These are phyloP conservation scores for Fusarium musae DNA, from an alignment of 2,329 filamentous ascomycete genomes.

Conservation along the genomic window DNA sequence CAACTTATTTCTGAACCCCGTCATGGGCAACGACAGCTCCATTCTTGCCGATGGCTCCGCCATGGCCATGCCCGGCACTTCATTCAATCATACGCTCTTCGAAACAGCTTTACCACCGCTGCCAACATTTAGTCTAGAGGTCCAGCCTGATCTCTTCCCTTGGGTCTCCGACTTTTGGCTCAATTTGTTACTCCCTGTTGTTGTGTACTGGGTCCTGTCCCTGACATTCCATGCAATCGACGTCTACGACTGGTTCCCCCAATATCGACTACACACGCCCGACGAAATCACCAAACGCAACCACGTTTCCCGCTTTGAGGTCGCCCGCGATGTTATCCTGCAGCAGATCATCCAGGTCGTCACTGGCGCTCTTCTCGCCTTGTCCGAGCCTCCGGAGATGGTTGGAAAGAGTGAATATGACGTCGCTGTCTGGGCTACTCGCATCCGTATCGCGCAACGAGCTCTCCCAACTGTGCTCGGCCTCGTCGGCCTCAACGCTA, in stretches of 20 bases:
- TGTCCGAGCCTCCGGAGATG: slow-evolving; percentile 79
- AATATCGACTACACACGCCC: slow-evolving; percentile 94
- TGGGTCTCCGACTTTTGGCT: slow-evolving; percentile 86
- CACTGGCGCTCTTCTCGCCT: slow-evolving; percentile 73
- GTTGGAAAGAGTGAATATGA: slow-evolving; percentile 86
- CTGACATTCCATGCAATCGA: slow-evolving; percentile 90
- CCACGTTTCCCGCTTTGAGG: slow-evolving; percentile 84
- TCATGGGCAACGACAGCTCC: slow-evolving; percentile 55
- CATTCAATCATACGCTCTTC: slow-evolving; percentile 64
- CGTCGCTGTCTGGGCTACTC: slow-evolving; percentile 87
- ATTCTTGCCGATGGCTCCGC: slow-evolving; percentile 47
- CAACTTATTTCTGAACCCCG: slow-evolving; percentile 20
- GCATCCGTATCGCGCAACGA: slow-evolving; percentile 81
- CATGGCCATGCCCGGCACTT: slow-evolving; percentile 51
- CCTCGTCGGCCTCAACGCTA: slow-evolving; percentile 79
- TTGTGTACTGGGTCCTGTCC: slow-evolving; percentile 90
- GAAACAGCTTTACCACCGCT: slow-evolving; percentile 78
- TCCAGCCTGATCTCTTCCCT: slow-evolving; percentile 76
- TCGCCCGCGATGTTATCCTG: slow-evolving; percentile 88
- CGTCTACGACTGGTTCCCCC: slow-evolving; percentile 83
- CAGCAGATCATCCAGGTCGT: slow-evolving; percentile 91
- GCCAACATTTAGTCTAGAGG: slow-evolving; percentile 79
- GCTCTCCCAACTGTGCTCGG: slow-evolving; percentile 78
- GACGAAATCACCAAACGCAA: slow-evolving; percentile 90
- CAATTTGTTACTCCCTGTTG: slow-evolving; percentile 77